A percentile compares a stretch with the other conserved stretches of the same genome.
phyloP scores from a whole-genome alignment of 83 land plant species.

The Larix sibirica region DNA sequence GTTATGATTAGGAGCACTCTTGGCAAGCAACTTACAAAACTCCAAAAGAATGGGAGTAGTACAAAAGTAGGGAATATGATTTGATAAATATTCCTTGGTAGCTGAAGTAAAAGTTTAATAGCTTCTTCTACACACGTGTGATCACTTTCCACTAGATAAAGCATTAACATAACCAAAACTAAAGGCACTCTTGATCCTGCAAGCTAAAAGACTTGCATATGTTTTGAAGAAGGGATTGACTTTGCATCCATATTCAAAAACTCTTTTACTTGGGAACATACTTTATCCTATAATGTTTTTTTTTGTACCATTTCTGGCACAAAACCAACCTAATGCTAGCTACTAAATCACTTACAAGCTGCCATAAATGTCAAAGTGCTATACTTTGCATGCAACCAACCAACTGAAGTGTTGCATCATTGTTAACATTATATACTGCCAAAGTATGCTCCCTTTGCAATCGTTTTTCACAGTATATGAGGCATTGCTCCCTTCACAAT shows the following conservation, averaged over 20 bases:
- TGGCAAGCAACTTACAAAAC: constrained; percentile 73
- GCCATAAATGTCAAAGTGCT: no score
- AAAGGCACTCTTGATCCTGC: constrained; percentile 50
- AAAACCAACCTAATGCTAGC: no score
- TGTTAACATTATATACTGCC: no score
- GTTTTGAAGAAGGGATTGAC: constrained; percentile 37
- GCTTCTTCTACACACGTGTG: constrained; percentile 55
- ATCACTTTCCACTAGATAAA: constrained; percentile 39
- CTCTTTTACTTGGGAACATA: no score
- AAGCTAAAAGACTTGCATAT: constrained; percentile 58
- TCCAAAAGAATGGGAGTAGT: constrained; percentile 70
- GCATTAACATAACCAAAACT: constrained; percentile 69
- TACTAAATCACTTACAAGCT: no score
- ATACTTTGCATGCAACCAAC: no score
- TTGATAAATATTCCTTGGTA: constrained; percentile 32
- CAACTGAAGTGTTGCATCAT: no score
- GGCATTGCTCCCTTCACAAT: no score
- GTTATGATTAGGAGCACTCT: constrained; percentile 25
- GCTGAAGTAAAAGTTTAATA: constrained; percentile 55
- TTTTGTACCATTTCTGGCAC: no score
- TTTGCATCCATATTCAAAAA: constrained; percentile 21
- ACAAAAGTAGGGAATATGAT: constrained; percentile 32
- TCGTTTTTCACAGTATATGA: no score
- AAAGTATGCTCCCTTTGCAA: no score
- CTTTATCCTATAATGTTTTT: no score